Conservation (phyloP, 2,329 filamentous ascomycete species). For the Epichloe gansuensis region DNA sequence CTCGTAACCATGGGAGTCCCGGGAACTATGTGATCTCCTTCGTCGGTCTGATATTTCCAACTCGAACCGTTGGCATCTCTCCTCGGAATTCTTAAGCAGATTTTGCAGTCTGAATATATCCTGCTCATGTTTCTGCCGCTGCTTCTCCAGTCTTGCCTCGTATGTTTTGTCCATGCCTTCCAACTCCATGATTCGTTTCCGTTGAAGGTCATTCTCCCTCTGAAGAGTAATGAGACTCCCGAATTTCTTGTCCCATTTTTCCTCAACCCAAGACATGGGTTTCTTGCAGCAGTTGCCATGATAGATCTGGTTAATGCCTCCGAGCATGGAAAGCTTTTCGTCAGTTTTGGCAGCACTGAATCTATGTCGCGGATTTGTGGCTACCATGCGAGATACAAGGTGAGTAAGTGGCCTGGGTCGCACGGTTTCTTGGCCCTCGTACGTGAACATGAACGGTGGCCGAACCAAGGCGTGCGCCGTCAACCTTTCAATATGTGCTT, state of each 20-base stretch:
- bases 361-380: constrained; percentile 18
- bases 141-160: constrained; percentile 23
- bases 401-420: constrained; percentile 26
- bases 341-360: constrained; percentile 24
- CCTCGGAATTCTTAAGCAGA: constrained; percentile 24
- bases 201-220: constrained; percentile 21
- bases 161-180: constrained; percentile 28
- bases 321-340: constrained; percentile 29
- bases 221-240: constrained; percentile 16
- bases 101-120: constrained; percentile 20
- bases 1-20: constrained; percentile 4
- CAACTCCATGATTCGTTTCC: constrained; percentile 21
- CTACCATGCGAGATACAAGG: constrained; percentile 25
- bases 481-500: constrained; percentile 21
- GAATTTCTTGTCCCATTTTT: constrained; percentile 25
- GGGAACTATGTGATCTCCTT: constrained; percentile 9
- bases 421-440: constrained; percentile 25
- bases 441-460: constrained; percentile 24
- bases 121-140: constrained; percentile 21
- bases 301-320: constrained; percentile 34
- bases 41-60: constrained; percentile 11
- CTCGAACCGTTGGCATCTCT: constrained; percentile 18
- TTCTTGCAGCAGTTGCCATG: constrained; percentile 33
- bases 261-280: constrained; percentile 22
- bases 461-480: constrained; percentile 21